These are phyloP conservation scores for Leccinum incarnatum DNA, from an alignment of 768 basidiomycete genomes.

Conservation along the genomic window DNA sequence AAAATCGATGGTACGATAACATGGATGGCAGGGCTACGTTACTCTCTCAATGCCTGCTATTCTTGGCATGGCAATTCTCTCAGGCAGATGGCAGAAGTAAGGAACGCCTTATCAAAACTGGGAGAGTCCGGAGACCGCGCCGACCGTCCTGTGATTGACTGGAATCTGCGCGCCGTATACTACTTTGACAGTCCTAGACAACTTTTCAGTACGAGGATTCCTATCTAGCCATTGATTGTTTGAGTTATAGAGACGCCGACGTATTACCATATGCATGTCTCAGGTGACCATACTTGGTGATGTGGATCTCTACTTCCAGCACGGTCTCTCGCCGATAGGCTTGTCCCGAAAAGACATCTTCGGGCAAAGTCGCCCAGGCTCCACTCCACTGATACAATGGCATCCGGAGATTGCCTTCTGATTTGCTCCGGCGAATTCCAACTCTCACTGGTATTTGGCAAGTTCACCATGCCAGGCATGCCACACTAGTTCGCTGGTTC, in stretches of 20 bases:
- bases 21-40: too few relatives aligned
- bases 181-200: neutral
- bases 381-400: neutral
- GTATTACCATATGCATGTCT: neutral
- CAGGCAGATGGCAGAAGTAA: too few relatives aligned
- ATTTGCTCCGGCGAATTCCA: constrained; percentile 19
- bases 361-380: constrained; percentile 16
- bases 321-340: neutral
- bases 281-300: too few relatives aligned
- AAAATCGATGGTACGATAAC: neutral
- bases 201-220: neutral
- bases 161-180: too few relatives aligned
- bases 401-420: constrained; percentile 13
- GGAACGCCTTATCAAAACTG: too few relatives aligned
- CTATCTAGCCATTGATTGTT: neutral
- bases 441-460: constrained; percentile 10
- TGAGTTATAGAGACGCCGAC: neutral
- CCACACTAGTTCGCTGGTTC: neutral
- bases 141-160: too few relatives aligned
- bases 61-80: neutral
- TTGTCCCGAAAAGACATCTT: constrained; percentile 23
- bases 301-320: neutral
- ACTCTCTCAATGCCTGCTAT: neutral
- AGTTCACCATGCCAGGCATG: neutral
- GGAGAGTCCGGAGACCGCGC: too few relatives aligned